Percentiles rank a stretch among this genome's conserved stretches.
These are phyloP conservation scores for Aspergillus aculeatus DNA, from an alignment of 2,329 filamentous ascomycete genomes.

Conservation along the genomic window DNA sequence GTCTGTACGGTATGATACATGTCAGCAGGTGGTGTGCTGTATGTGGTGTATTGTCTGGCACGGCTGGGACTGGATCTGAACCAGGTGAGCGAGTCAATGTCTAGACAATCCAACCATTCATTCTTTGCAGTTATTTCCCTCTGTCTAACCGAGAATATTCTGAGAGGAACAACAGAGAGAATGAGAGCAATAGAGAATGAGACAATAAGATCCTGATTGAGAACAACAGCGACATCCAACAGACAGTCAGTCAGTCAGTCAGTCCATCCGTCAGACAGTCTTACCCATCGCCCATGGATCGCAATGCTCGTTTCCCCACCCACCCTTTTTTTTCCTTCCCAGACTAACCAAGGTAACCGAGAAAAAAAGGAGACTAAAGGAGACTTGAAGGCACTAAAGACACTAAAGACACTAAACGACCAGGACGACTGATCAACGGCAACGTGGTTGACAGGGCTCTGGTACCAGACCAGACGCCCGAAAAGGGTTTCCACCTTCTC, in stretches of 20 bases:
- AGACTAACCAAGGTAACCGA: no score
- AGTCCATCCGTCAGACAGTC: background rate
- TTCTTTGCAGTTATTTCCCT: background rate
- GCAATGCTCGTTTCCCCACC: background rate
- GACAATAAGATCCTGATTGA: background rate
- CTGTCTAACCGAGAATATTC: no score
- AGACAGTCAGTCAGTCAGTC: background rate
- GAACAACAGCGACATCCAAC: background rate
- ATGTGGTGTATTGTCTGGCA: no score
- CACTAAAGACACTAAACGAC: background rate
- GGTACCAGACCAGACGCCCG: constrained; percentile 11
- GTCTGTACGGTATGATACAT: background rate
- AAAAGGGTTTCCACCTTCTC: constrained; percentile 9
- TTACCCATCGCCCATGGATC: background rate
- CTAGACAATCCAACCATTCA: background rate
- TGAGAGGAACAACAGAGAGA: no score
- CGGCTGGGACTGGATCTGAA: no score
- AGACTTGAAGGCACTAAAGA: background rate
- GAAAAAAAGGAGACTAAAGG: background rate
- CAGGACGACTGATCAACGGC: constrained; percentile 20
- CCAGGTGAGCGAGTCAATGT: background rate
- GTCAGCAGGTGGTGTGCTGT: no score
- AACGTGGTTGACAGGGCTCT: constrained; percentile 29
- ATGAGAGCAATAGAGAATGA: background rate
- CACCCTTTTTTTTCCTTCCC: no score